A percentile compares a stretch with the other conserved stretches of the same genome.
Conservation (phyloP, 208 protist species). For the Leishmania guyanensis region DNA sequence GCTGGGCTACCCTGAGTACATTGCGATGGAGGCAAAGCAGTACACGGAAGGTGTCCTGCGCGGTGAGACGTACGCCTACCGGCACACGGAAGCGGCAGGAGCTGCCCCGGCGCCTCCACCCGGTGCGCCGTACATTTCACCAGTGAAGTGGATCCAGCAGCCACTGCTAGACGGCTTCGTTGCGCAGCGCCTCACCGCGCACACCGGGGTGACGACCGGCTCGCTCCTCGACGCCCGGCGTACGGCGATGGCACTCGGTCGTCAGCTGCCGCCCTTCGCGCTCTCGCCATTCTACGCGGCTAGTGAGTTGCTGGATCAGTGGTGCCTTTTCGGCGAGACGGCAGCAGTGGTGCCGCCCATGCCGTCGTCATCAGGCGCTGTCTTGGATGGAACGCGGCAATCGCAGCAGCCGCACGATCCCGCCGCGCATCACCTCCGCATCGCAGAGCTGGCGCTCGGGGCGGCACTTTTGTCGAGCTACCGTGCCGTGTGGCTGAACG, state of each 20-base stretch:
- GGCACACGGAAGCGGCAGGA: constrained; percentile 4
- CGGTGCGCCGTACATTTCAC: constrained; percentile 9
- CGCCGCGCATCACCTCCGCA: constrained; percentile 32
- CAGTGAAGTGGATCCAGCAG: constrained; percentile 63
- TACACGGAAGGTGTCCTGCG: constrained; percentile 53
- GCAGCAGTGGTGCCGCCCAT: constrained; percentile 10
- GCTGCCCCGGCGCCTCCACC: constrained; percentile 1
- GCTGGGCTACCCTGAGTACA: constrained; percentile 54
- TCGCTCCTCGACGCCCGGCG: constrained; percentile 37
- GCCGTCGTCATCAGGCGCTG: not conserved
- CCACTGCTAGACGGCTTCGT: constrained; percentile 71
- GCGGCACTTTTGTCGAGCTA: constrained; percentile 41
- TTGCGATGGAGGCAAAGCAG: constrained; percentile 49
- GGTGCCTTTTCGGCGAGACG: constrained; percentile 69
- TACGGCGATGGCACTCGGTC: constrained; percentile 30
- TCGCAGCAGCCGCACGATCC: constrained; percentile 10
- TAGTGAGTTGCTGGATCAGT: constrained; percentile 55
- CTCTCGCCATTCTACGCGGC: constrained; percentile 72
- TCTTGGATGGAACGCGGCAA: not conserved
- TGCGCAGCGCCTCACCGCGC: constrained; percentile 54
- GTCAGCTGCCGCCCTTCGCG: constrained; percentile 42
- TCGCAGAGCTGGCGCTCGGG: constrained; percentile 45
- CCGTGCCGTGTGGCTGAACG: constrained; percentile 61
- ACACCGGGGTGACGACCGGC: constrained; percentile 44
- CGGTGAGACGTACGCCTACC: constrained; percentile 46